Conservation (phyloP, 768 basidiomycete species). For the Rhizopogon vinicolor region DNA sequence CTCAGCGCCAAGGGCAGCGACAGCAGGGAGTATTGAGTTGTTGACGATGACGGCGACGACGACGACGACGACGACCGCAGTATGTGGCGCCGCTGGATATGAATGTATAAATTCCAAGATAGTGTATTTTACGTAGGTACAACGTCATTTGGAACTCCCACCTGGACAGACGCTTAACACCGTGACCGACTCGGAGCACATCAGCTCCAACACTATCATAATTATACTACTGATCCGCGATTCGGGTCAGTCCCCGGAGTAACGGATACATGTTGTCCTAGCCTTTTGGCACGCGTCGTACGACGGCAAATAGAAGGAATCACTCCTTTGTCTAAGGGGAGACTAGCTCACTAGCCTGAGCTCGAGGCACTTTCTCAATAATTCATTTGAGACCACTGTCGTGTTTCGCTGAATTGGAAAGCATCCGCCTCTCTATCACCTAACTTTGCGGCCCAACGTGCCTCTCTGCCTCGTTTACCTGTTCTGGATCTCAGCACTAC, state of each 20-base stretch:
- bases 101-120: not conserved
- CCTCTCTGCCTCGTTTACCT: conserved; percentile 63
- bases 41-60: not conserved
- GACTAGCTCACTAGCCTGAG: not conserved
- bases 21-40: not conserved
- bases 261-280: too few species aligned
- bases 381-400: conserved; percentile 24
- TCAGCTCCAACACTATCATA: too few species aligned
- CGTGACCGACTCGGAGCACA: too few species aligned
- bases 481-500: conserved; percentile 67
- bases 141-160: not conserved
- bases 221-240: too few species aligned
- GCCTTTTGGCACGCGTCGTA: too few species aligned
- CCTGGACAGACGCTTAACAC: not conserved
- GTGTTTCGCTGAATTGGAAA: conserved; percentile 59
- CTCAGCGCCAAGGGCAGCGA: not conserved
- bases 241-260: too few species aligned
- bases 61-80: not conserved
- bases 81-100: not conserved
- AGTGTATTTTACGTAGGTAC: not conserved
- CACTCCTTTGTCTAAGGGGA: too few species aligned
- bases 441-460: conserved; percentile 62
- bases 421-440: conserved; percentile 54
- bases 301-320: too few species aligned
- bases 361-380: conserved; percentile 10